Conservation (phyloP, 129 eudicot species). For the Arctium lappa region DNA sequence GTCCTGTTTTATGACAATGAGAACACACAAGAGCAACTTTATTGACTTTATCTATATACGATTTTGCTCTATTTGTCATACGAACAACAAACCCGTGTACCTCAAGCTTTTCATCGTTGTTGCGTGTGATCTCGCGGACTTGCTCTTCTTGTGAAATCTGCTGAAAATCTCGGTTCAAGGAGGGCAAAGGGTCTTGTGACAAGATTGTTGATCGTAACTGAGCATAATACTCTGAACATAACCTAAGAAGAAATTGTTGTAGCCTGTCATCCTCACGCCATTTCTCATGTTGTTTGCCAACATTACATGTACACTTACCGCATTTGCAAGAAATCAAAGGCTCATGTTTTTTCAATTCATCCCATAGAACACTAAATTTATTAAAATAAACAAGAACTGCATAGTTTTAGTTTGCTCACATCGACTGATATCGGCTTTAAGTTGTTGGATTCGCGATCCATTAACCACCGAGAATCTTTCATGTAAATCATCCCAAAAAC, state of each 20-base stretch:
- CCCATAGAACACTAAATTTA: too few relatives aligned
- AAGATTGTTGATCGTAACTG: background rate
- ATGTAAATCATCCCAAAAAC: background rate
- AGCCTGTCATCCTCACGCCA: background rate
- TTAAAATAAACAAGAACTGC: too few relatives aligned
- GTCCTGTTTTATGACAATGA: background rate
- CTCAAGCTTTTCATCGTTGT: background rate
- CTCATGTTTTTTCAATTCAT: background rate
- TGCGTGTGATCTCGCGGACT: background rate
- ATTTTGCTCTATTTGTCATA: background rate
- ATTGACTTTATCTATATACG: background rate
- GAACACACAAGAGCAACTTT: background rate
- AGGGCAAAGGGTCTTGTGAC: background rate
- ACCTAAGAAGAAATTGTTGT: background rate
- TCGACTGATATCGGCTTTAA: background rate
- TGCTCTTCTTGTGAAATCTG: background rate
- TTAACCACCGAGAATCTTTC: slow-evolving; percentile 1
- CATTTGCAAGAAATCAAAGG: background rate
- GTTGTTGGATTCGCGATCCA: background rate
- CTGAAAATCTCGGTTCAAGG: background rate
- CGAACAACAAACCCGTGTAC: background rate
- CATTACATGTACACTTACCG: background rate
- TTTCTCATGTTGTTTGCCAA: background rate
- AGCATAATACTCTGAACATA: background rate
- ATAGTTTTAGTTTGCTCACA: background rate